A percentile compares a stretch with the other conserved stretches of the same genome.
Conservation (phyloP, 208 protist species). For the Wallacemonas sp. region DNA sequence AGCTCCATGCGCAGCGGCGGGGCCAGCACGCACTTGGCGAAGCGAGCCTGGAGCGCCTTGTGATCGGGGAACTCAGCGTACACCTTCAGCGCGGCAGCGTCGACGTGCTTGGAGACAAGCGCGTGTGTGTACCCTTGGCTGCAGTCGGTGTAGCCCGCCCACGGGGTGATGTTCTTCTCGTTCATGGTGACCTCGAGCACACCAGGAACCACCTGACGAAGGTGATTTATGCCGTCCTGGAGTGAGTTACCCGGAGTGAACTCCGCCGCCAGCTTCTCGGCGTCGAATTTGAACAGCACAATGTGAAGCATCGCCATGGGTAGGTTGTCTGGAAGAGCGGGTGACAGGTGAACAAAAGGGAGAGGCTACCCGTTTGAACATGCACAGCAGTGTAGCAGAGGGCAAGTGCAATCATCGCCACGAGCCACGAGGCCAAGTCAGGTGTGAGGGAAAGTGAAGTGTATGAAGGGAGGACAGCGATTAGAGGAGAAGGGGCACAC, state of each 20-base stretch:
- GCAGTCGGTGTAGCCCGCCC: conserved; percentile 56
- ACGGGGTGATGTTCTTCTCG: conserved; percentile 33
- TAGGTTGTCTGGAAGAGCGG: background rate
- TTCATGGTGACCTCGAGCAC: conserved; percentile 53
- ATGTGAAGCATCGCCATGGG: conserved; percentile 40
- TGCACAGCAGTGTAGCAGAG: too few species aligned
- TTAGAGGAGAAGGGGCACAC: background rate
- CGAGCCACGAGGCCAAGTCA: background rate
- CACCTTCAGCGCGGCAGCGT: conserved; percentile 37
- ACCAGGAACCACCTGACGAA: conserved; percentile 44
- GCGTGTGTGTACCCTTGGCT: conserved; percentile 61
- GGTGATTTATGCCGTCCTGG: conserved; percentile 21
- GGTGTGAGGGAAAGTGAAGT: background rate
- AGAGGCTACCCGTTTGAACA: too few species aligned
- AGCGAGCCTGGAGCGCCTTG: conserved; percentile 38
- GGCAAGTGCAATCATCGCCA: too few species aligned
- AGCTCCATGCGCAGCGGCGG: conserved; percentile 65
- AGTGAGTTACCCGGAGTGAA: conserved; percentile 26
- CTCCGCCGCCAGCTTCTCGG: conserved; percentile 32
- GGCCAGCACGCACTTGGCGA: conserved; percentile 35
- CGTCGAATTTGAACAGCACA: conserved; percentile 60
- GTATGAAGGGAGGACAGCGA: background rate
- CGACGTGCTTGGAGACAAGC: conserved; percentile 58
- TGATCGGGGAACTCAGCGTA: conserved; percentile 59
- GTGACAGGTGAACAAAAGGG: background rate